These are phyloP conservation scores for Beauveria sp. DNA, from an alignment of 2,329 filamentous ascomycete species.

Conservation along the genomic window DNA sequence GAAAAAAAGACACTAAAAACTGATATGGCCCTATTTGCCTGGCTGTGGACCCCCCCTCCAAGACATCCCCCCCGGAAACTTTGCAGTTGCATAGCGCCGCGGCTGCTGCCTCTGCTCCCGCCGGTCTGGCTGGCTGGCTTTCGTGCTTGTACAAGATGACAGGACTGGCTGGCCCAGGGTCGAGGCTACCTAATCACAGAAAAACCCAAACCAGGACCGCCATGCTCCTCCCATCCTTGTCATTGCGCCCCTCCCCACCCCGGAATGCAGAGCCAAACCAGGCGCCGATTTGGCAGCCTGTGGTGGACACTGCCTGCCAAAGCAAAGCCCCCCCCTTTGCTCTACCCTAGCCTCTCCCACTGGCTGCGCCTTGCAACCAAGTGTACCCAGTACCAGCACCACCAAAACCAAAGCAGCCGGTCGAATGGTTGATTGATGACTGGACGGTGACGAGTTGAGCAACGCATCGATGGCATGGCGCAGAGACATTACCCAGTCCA, in stretches of 20 bases:
- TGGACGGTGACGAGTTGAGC: neutral
- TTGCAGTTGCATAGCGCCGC: neutral
- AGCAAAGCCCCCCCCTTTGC: too few relatives aligned
- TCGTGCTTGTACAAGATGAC: neutral
- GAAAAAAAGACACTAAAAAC: neutral
- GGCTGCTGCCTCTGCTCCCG: neutral
- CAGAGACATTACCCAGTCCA: neutral
- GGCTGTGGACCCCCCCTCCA: neutral
- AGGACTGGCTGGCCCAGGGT: neutral
- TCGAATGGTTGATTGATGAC: too few relatives aligned
- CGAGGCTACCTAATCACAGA: neutral
- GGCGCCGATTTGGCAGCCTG: too few relatives aligned
- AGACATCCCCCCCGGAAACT: neutral
- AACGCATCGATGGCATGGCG: neutral
- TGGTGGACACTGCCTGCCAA: too few relatives aligned
- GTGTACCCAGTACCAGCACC: too few relatives aligned
- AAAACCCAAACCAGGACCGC: neutral
- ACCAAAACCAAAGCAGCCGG: too few relatives aligned
- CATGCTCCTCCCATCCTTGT: neutral
- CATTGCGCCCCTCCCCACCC: neutral
- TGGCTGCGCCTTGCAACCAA: too few relatives aligned
- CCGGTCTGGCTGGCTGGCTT: neutral
- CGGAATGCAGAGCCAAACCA: neutral
- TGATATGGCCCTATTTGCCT: neutral
- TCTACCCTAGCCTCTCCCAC: too few relatives aligned